Evolutionary conservation across 257 asterid genomes (phyloP).

Genomic region (Verbena officinalis): DNA sequence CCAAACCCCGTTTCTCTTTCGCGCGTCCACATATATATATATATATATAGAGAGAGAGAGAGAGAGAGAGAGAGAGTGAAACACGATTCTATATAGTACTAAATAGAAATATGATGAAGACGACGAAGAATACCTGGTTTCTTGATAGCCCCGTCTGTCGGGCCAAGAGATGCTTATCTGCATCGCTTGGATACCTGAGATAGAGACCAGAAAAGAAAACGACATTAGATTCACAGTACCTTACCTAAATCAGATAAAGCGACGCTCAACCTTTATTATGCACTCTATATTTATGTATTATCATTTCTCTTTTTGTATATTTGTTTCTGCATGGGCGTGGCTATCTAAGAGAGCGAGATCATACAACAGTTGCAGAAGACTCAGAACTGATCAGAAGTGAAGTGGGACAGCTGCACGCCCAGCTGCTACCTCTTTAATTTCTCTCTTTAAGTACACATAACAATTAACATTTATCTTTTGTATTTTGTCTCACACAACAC

Average conservation of each 20-base stretch:
- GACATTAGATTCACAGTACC: conserved; percentile 51
- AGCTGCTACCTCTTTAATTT: conserved; percentile 22
- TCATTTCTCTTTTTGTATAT: not conserved
- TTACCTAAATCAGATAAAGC: conserved; percentile 48
- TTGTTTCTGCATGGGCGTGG: conserved; percentile 55
- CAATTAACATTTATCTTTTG: not conserved
- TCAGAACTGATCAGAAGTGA: conserved; percentile 47
- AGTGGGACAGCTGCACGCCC: conserved; percentile 46
- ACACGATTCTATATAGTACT: too few relatives aligned
- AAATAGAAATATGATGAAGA: not conserved
- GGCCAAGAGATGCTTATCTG: conserved; percentile 98
- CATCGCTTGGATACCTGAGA: conserved; percentile 99
- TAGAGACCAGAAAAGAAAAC: conserved; percentile 58
- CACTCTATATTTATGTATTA: conserved; percentile 21
- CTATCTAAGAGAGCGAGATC: conserved; percentile 55
- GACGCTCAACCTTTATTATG: conserved; percentile 39
- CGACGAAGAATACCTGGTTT: conserved; percentile 64
- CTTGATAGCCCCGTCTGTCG: conserved; percentile 99
- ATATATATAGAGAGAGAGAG: too few relatives aligned
- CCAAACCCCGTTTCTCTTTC: not conserved
- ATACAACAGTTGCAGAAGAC: conserved; percentile 26
- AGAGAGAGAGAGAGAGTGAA: conserved; percentile 8
- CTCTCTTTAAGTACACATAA: not conserved
- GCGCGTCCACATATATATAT: too few relatives aligned
- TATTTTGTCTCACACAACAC: conserved; percentile 11